phyloP scores from a whole-genome alignment of 192 early-diverging fungal species.

The Haplosporangium gracile region DNA sequence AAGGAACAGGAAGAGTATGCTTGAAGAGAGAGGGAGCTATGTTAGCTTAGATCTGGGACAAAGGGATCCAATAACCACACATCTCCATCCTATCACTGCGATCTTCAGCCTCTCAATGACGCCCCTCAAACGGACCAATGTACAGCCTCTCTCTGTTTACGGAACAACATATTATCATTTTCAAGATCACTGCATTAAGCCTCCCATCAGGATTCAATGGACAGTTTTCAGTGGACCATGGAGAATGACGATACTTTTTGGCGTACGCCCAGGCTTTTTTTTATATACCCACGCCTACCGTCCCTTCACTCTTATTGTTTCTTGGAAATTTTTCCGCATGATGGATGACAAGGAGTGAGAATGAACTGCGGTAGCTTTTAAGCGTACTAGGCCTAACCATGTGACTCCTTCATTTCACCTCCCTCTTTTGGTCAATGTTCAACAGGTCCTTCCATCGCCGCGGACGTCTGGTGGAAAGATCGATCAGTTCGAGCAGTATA shows the following conservation, averaged over 20 bases:
- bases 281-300: not conserved
- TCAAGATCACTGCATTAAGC: not conserved
- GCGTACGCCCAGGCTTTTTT: not conserved
- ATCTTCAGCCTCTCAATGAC: constrained; percentile 3
- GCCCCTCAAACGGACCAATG: not conserved
- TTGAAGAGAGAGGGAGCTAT: not conserved
- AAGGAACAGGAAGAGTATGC: not conserved
- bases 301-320: not conserved
- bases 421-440: not conserved
- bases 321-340: not conserved
- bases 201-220: not conserved
- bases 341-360: constrained; percentile 2
- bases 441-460: constrained; percentile 51
- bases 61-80: not conserved
- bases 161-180: not conserved
- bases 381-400: not conserved
- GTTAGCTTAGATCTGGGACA: not conserved
- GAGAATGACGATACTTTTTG: not conserved
- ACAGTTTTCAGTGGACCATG: not conserved
- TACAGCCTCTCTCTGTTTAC: not conserved
- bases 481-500: constrained; percentile 52
- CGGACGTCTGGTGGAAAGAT: constrained; percentile 40
- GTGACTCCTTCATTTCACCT: not conserved
- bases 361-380: constrained; percentile 9
- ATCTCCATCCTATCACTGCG: constrained; percentile 1